A percentile compares a stretch with the other conserved stretches of the same genome.
Conservation (phyloP, 352 stramenopile genomes). For the Aphanomyces invadans region DNA sequence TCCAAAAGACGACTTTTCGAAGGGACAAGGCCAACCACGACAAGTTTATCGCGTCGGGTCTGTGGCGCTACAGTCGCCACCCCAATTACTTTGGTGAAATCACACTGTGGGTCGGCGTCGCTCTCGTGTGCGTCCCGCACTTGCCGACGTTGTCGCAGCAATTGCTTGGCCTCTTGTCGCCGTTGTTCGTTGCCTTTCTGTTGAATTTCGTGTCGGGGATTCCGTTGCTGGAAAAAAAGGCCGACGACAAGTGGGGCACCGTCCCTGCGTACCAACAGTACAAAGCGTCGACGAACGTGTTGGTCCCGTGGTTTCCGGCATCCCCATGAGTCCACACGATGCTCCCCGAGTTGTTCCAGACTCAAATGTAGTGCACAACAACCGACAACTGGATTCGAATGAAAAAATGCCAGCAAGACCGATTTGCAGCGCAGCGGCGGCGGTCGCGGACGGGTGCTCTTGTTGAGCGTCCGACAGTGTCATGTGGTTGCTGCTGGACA, state of each 20-base stretch:
- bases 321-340: neutral
- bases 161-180: constrained; percentile 42
- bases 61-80: constrained; percentile 88
- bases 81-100: constrained; percentile 92
- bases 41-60: constrained; percentile 68
- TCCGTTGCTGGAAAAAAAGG: constrained; percentile 52
- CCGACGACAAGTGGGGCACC: constrained; percentile 52
- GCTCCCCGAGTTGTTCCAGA: too few species aligned
- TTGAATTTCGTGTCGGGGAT: constrained; percentile 64
- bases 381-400: too few species aligned
- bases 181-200: constrained; percentile 48
- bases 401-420: too few species aligned
- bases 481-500: too few species aligned
- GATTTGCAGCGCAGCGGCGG: too few species aligned
- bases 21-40: constrained; percentile 50
- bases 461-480: too few species aligned
- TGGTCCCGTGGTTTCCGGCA: constrained; percentile 43
- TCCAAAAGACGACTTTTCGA: constrained; percentile 77
- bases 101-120: constrained; percentile 75
- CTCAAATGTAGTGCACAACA: too few species aligned
- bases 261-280: constrained; percentile 53
- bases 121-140: constrained; percentile 24
- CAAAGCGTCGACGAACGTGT: constrained; percentile 49
- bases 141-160: constrained; percentile 41
- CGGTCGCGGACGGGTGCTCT: too few species aligned